Evolutionary conservation across 768 basidiomycete genomes (phyloP), one percentile per base, ranked within the genome.

Genomic region (Russula abietina): DNA sequence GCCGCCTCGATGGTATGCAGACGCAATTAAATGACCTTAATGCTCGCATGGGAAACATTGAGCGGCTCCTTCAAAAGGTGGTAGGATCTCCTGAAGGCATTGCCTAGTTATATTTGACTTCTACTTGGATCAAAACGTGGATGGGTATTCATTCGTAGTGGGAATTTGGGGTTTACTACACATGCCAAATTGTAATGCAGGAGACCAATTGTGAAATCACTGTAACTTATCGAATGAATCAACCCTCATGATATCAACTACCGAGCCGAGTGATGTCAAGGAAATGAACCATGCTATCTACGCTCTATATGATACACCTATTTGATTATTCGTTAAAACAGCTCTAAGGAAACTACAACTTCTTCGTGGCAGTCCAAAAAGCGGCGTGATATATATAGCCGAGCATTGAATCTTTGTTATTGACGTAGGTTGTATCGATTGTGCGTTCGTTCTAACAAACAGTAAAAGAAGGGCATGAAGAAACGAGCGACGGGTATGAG

Each of bases 361-460:
- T 69, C 61, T 83, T 84, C 33, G 74, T 83, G 12, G 89, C 91
- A 1, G 83, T 89, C 89, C 89, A 96, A 75, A 94, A 94, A 6
- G 84, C 84, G 1, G 91, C 79, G 51, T 89, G 83, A 72, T 98
- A 98, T 19, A 87, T 79, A 69, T 96, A 93, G 43, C 83, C 81
- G 16, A 98, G 79, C 88, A 97, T 89, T 10, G 85, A 86, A 66
- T 84, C 80, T 3, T 81, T 77, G 68, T 94, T 91, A 67, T 84
- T 89, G 19, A 92, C 93, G 71, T 97, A 98, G 5, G 89, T 92
- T 19, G 92, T 89, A 65, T 86, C 81, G 56, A 96, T 83, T 26
- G 80, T 84, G 59, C 79, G 78, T 75, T 97, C 93, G 65, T 93
- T 85, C 93, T 97, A 66, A 22, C 30, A 45, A 32, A 9, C n/a